Percentiles rank a stretch among this genome's conserved stretches.
Evolutionary conservation across 2,329 filamentous ascomycete genomes (phyloP).

Genomic region (Cladosporium sp.): DNA sequence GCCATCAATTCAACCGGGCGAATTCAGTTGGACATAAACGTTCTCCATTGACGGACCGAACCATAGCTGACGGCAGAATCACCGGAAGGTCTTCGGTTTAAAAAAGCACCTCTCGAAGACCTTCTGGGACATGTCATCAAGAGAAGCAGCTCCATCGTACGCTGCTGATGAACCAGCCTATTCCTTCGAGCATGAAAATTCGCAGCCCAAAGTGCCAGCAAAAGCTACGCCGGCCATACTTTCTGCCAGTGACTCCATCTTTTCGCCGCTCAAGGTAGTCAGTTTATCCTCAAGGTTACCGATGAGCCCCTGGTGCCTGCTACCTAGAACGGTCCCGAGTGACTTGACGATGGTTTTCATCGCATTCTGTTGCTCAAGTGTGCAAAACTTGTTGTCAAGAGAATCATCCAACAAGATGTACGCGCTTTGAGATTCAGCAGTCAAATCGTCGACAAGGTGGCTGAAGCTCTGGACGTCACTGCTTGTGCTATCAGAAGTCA

Average conservation of each 20-base stretch:
- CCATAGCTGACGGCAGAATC: too few relatives aligned
- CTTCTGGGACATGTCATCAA: too few relatives aligned
- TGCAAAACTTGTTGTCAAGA: not conserved
- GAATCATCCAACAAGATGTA: not conserved
- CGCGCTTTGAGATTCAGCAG: not conserved
- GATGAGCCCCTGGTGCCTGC: not conserved
- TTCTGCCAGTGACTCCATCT: not conserved
- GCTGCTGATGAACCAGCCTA: too few relatives aligned
- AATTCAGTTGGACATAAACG: too few relatives aligned
- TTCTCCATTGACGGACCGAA: too few relatives aligned
- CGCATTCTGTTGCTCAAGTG: not conserved
- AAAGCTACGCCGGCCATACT: conserved; percentile 4
- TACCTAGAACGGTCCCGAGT: not conserved
- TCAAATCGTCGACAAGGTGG: not conserved
- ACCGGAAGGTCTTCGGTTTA: too few relatives aligned
- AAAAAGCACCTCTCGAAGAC: too few relatives aligned
- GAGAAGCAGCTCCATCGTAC: too few relatives aligned
- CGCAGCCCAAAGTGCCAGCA: not conserved
- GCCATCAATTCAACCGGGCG: too few relatives aligned
- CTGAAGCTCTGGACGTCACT: not conserved
- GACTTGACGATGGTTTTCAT: not conserved
- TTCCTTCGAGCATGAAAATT: too few relatives aligned
- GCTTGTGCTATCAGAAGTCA: not conserved
- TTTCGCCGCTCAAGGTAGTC: not conserved
- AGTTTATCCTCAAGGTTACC: not conserved